Percentiles rank a stretch among this genome's conserved stretches.
Evolutionary conservation across 2,329 filamentous ascomycete species (phyloP).

Genomic region (Beauveria varroae): DNA sequence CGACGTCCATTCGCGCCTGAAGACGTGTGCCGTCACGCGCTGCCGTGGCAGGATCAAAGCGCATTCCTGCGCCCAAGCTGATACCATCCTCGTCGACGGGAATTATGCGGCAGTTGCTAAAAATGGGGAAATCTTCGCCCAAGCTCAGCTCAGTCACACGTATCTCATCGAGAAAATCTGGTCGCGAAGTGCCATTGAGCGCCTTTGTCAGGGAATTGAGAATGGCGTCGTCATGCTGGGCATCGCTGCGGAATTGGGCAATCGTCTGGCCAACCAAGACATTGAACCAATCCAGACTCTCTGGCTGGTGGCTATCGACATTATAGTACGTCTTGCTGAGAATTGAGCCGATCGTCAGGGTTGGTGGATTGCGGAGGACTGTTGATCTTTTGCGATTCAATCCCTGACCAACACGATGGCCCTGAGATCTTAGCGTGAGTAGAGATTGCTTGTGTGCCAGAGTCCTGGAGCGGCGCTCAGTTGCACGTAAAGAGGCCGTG

Average conservation of each 20-base stretch:
- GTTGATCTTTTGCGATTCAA: constrained; percentile 61
- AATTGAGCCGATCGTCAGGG: constrained; percentile 86
- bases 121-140: constrained; percentile 96
- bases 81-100: constrained; percentile 76
- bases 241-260: constrained; percentile 87
- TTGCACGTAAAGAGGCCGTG: constrained; percentile 66
- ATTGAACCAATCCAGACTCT: constrained; percentile 98
- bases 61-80: constrained; percentile 42
- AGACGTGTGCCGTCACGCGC: constrained; percentile 63
- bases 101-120: constrained; percentile 95
- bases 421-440: constrained; percentile 50
- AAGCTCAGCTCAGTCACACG: constrained; percentile 87
- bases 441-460: constrained; percentile 70
- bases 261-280: constrained; percentile 95
- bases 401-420: constrained; percentile 32
- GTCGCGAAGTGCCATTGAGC: constrained; percentile 78
- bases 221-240: constrained; percentile 85
- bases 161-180: constrained; percentile 89
- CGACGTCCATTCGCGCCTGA: constrained; percentile 94
- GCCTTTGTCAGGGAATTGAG: constrained; percentile 76
- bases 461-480: constrained; percentile 64
- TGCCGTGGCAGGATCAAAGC: constrained; percentile 44
- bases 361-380: constrained; percentile 64
- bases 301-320: constrained; percentile 88
- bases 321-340: constrained; percentile 97